These are phyloP conservation scores for Chlorella sp. DNA, from an alignment of 139 green algal species.

Conservation along the genomic window DNA sequence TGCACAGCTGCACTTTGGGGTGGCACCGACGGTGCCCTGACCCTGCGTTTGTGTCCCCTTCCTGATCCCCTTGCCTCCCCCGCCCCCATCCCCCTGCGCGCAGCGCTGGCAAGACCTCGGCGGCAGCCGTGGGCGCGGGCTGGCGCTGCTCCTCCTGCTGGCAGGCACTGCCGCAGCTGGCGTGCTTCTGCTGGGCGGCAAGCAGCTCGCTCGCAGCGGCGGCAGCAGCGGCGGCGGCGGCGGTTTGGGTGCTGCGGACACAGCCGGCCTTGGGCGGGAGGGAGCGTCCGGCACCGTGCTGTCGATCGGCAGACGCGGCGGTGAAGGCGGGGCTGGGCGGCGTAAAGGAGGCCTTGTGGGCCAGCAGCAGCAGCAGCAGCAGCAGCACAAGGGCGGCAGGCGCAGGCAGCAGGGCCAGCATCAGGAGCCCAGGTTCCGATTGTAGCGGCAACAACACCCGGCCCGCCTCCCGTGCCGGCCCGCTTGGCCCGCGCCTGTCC, in stretches of 20 bases:
- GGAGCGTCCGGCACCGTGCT: neutral
- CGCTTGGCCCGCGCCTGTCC: no score
- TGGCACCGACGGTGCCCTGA: neutral
- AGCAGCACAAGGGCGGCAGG: neutral
- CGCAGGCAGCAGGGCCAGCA: neutral
- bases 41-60: neutral
- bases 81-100: neutral
- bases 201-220: neutral
- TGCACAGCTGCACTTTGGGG: neutral
- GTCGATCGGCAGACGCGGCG: neutral
- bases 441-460: neutral
- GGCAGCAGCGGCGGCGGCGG: neutral
- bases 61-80: neutral
- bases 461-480: no score
- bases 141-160: neutral
- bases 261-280: neutral
- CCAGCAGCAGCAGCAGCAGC: neutral
- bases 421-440: neutral
- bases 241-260: neutral
- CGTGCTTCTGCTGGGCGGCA: neutral
- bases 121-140: neutral
- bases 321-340: neutral
- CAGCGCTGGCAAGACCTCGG: neutral
- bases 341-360: neutral
- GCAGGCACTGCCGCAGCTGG: neutral